Base-by-base conservation (phyloP, 106 monocot genomes). In the Dioscorea alata region DNA sequence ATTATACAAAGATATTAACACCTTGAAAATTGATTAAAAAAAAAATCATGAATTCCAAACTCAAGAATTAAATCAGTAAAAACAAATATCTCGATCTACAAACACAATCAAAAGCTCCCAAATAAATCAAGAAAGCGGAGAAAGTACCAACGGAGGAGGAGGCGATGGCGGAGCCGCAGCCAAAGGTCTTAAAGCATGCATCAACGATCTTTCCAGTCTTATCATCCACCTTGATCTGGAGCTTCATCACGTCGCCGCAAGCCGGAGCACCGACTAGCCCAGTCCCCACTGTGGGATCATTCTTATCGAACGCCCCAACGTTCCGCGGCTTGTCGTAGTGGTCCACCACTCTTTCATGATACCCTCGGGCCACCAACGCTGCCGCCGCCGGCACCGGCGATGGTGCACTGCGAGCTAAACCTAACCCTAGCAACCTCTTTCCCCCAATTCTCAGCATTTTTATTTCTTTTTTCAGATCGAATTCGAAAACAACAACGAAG, bases 291-390 rank as follows among this genome's bases (percentile, higher is more conserved):
- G 76, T 61, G 5, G 92, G 79, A 65, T 92, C 91, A 33, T 80
- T 82, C 82, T 92, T 88, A 64, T 92, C 88, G 78, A 92, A 88
- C n/a, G 92, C 78, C 19, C 92, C 92, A 23, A 92, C 88, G 82
- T 92, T 92, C 51, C 92, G 53, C 8, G 92, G 88, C 76, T 88
- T 88, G 65, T 85, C 78, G 71, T 88, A 92, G 88, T 92, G 88
- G 64, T 92, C 92, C 66, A 92, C 88, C 49, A 92, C 92, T 65
- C 92, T 67, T 78, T 92, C 92, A 73, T 92, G 92, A 81, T 92
- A 92, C 50, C 20, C 14, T 54, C 88, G 61, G 20, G 12, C 19
- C 16, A 14, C 64, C 22, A 48, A 61, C 16, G 25, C 14, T 33
- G 66, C 49, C 13, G 70, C 58, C 2, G 63, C 23, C n/a, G 57